Conservation (phyloP, 176 grass and related monocot genomes). For the Thinopyrum elongatum region DNA sequence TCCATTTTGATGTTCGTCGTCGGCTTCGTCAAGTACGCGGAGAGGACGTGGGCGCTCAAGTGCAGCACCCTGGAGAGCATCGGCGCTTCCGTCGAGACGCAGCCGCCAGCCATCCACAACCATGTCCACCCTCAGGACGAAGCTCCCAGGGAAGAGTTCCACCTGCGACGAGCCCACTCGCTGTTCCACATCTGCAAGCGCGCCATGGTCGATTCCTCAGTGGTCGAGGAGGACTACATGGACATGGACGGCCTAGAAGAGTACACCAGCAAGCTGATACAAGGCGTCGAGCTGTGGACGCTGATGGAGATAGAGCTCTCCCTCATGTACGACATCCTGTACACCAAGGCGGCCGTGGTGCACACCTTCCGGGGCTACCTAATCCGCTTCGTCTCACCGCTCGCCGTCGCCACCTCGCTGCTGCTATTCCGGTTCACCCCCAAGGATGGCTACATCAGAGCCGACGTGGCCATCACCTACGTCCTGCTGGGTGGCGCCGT, state of each 20-base stretch:
- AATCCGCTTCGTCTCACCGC: neutral
- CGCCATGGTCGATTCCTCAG: neutral
- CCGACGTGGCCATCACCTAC: neutral
- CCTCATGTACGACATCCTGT: neutral
- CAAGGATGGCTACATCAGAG: neutral
- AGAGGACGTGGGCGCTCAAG: neutral
- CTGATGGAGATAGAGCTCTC: constrained; percentile 11
- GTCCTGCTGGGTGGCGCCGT: neutral
- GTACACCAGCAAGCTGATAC: neutral
- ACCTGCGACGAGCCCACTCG: neutral
- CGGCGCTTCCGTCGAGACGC: neutral
- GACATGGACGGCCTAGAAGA: neutral
- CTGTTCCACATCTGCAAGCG: neutral
- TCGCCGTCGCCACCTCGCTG: neutral
- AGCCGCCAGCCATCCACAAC: neutral
- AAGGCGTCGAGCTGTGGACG: neutral
- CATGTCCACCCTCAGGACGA: neutral
- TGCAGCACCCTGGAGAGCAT: neutral
- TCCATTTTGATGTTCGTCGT: neutral
- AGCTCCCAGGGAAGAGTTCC: neutral
- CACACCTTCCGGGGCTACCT: neutral
- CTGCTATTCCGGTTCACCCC: neutral
- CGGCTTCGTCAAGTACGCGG: neutral
- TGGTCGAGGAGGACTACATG: neutral
- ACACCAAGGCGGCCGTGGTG: neutral